Conservation (phyloP, 345 rosid genomes). For the Sapria himalayana region DNA sequence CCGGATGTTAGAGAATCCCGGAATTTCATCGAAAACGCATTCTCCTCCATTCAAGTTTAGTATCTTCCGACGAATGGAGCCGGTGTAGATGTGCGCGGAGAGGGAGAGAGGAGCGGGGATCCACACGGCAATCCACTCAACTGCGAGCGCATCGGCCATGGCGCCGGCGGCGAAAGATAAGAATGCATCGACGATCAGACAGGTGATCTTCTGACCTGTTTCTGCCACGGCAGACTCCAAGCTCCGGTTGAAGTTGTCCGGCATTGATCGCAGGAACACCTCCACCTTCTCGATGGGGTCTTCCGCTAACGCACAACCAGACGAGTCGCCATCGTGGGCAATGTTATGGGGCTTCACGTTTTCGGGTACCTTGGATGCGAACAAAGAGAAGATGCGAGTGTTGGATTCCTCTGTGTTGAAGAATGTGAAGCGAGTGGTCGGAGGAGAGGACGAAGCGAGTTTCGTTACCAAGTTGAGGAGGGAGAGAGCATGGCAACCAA, state of each 20-base stretch:
- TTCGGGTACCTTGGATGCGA: background rate
- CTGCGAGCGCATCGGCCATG: conserved; percentile 15
- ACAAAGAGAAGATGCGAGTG: conserved; percentile 8
- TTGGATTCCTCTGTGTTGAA: conserved; percentile 24
- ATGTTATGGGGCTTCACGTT: conserved; percentile 24
- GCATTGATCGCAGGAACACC: conserved; percentile 21
- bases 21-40: conserved; percentile 16
- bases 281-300: conserved; percentile 22
- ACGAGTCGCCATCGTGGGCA: conserved; percentile 13
- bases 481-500: conserved; percentile 29
- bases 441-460: conserved; percentile 24
- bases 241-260: conserved; percentile 11
- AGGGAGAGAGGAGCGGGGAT: conserved; percentile 19
- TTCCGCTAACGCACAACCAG: conserved; percentile 10
- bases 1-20: conserved; percentile 26
- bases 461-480: conserved; percentile 21
- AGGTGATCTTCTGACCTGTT: conserved; percentile 18
- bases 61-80: conserved; percentile 11
- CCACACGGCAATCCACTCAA: conserved; percentile 33
- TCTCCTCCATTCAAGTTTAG: conserved; percentile 7
- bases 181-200: conserved; percentile 36
- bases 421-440: conserved; percentile 29
- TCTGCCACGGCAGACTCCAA: conserved; percentile 19
- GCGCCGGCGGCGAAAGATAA: conserved; percentile 17
- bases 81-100: conserved; percentile 23